Evolutionary conservation across 805 yeast genomes (phyloP), one percentile per base, ranked within the genome.

Genomic region (Starmera dryadoides): DNA sequence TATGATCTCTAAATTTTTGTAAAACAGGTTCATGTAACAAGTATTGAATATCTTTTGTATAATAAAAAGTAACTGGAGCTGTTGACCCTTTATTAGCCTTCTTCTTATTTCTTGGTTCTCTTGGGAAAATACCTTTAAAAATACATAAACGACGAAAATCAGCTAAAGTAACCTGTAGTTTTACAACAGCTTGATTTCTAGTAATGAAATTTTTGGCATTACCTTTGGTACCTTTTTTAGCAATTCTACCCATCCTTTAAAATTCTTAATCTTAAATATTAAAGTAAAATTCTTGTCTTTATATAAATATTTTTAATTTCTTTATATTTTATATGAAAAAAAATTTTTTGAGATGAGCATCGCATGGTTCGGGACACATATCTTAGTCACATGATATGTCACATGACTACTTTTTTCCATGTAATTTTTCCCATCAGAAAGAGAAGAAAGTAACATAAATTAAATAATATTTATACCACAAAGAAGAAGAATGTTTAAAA

Each of bases 51-150:
- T 93, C 98, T 63, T 88, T 93, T 47, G 82, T 62, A 61, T 88
- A 91, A 66, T 93, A 93, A 60, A 93, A 94, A 4, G 98, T 93
- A 19, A 84, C 83, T 35, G 95, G 95, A 20, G 94, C 95, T 7
- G 97, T 86, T n/a, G 96, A 85, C 18, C 98, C 98, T 64, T 87
- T 93, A 64, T 88, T 91, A 43, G 97, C 96, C 72, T 87, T 89
- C 78, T 84, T 87, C 69, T 89, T 93, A 64, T 86, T 87, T 53
- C 89, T 73, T 35, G 98, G 98, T 59, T 88, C 97, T 60, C 98
- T 78, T 39, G 98, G 98, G 59, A 87, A 93, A 47, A 93, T 89
- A 38, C 98, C 98, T 63, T 93, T 93, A 74, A 93, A 87, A 60
- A 93, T 93, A 73, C 98, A 93, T 58, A 93, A 73, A 56, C 98